These are phyloP conservation scores for Dothiorella sarmentorum DNA, from an alignment of 2,329 filamentous ascomycete genomes.

Conservation along the genomic window DNA sequence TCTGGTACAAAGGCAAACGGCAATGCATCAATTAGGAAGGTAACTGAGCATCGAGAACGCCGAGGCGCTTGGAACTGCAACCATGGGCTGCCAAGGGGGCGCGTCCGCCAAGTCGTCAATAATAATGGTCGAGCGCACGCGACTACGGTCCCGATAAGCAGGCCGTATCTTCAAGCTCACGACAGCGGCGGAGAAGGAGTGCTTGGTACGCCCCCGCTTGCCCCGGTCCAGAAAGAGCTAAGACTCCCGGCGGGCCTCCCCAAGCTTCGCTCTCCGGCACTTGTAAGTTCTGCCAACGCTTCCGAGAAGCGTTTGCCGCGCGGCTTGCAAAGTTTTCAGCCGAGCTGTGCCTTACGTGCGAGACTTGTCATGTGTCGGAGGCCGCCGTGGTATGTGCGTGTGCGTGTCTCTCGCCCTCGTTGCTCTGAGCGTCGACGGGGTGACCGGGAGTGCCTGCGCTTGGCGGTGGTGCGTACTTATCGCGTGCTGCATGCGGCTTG, in stretches of 20 bases:
- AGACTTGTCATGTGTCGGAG: no score
- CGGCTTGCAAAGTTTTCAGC: neutral
- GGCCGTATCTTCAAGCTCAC: conserved; percentile 10
- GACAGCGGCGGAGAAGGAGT: neutral
- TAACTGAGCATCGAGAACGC: neutral
- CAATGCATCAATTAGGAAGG: conserved; percentile 2
- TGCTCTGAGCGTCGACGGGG: neutral
- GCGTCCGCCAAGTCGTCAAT: neutral
- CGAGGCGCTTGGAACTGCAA: neutral
- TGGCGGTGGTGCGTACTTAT: neutral
- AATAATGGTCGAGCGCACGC: neutral
- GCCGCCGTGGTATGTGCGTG: no score
- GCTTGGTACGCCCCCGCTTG: neutral
- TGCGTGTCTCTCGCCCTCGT: no score
- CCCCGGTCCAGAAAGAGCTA: conserved; percentile 11
- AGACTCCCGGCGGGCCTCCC: neutral
- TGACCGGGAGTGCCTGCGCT: neutral
- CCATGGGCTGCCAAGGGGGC: conserved; percentile 4
- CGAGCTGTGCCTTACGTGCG: neutral
- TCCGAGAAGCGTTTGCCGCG: conserved; percentile 12
- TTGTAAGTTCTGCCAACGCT: neutral
- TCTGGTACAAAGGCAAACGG: neutral
- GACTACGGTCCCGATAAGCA: conserved; percentile 4
- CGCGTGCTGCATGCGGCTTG: neutral
- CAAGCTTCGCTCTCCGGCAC: conserved; percentile 7